Evolutionary conservation across 108 stramenopile species (phyloP).

Genomic region (Pseudonitzschia pungens): DNA sequence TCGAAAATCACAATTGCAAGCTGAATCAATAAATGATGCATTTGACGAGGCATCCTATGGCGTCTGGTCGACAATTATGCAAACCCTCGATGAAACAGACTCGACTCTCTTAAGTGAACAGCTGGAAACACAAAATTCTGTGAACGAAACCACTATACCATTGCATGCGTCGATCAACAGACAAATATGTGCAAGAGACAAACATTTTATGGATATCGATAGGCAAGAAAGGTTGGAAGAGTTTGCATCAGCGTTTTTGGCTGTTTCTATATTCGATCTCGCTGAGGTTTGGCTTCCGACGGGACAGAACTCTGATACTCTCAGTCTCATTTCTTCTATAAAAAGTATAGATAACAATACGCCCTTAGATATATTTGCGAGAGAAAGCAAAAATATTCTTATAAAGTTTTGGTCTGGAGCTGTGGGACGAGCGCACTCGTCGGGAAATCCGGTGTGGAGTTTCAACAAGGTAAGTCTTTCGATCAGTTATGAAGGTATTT

Average conservation of each 20-base stretch:
- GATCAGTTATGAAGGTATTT: not conserved
- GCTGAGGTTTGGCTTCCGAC: conserved; percentile 89
- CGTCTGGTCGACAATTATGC: conserved; percentile 88
- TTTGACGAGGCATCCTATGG: conserved; percentile 90
- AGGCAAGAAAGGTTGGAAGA: conserved; percentile 83
- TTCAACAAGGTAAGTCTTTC: conserved; percentile 52
- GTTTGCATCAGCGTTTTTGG: conserved; percentile 89
- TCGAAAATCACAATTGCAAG: not conserved
- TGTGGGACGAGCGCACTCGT: conserved; percentile 76
- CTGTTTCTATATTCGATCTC: conserved; percentile 93
- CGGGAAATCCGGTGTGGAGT: conserved; percentile 90
- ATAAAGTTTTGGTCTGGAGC: conserved; percentile 81
- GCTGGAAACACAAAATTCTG: conserved; percentile 29
- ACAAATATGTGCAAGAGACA: conserved; percentile 6
- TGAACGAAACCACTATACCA: not conserved
- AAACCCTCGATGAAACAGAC: conserved; percentile 34
- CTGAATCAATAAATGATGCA: conserved; percentile 25
- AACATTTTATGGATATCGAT: conserved; percentile 35
- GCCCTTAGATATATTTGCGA: conserved; percentile 52
- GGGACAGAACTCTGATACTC: conserved; percentile 32
- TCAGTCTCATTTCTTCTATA: conserved; percentile 61
- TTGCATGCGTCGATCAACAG: not conserved
- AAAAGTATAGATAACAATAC: conserved; percentile 54
- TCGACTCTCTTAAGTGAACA: conserved; percentile 20
- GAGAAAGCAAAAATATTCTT: conserved; percentile 40